These are phyloP conservation scores for Carex kokanica DNA, from an alignment of 176 grass and related monocot species.

Conservation along the genomic window DNA sequence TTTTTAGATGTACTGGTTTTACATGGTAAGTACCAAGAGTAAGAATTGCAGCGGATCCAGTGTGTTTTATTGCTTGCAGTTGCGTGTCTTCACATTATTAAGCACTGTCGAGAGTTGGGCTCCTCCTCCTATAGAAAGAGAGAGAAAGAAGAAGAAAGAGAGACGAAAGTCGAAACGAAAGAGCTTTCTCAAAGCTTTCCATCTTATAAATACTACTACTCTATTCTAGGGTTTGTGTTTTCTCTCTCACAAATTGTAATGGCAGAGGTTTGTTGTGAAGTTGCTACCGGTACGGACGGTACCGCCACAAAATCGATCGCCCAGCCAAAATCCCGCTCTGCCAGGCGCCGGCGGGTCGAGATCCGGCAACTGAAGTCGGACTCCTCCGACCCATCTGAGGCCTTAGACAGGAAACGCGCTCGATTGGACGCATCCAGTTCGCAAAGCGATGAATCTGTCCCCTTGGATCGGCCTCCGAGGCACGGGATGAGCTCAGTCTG, in stretches of 20 bases:
- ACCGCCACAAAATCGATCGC: neutral
- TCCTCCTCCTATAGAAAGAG: neutral
- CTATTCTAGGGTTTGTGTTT: neutral
- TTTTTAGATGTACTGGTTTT: neutral
- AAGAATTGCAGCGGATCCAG: neutral
- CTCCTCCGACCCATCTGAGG: neutral
- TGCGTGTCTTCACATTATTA: neutral
- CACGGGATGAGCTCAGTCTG: slow-evolving; percentile 47
- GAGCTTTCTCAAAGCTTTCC: slow-evolving; percentile 2
- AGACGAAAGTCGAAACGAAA: neutral
- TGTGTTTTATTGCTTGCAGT: slow-evolving; percentile 26
- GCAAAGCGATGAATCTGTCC: neutral
- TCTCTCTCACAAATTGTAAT: neutral
- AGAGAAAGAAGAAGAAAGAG: slow-evolving; percentile 16
- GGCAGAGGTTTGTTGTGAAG: slow-evolving; percentile 58
- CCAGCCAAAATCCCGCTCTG: neutral
- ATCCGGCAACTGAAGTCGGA: neutral
- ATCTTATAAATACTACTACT: neutral
- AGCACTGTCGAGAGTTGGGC: neutral
- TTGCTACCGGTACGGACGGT: slow-evolving; percentile 20
- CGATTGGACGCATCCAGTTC: neutral
- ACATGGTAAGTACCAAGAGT: neutral
- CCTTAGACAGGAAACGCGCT: neutral
- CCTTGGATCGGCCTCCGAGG: slow-evolving; percentile 33
- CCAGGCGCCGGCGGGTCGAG: slow-evolving; percentile 36